A percentile compares a stretch with the other conserved stretches of the same genome.
Conservation (phyloP, 371 early-diverging fungal genomes). For the Rhizopus delemar region DNA sequence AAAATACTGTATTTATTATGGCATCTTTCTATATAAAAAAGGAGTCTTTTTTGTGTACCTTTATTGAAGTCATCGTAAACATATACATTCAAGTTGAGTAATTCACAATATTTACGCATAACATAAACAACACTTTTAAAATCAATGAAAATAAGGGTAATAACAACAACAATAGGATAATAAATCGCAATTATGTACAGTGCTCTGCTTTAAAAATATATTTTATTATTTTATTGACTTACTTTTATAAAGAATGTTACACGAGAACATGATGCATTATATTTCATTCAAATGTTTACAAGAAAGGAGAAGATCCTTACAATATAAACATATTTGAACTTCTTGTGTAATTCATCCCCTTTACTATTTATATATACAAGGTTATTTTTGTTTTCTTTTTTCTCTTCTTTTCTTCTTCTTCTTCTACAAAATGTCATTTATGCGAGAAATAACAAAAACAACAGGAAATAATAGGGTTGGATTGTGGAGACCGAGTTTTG, state of each 20-base stretch:
- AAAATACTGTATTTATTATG: background rate
- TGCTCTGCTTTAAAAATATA: no score
- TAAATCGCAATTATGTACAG: no score
- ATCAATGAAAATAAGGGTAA: no score
- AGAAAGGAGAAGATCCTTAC: background rate
- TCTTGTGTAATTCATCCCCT: background rate
- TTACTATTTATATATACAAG: no score
- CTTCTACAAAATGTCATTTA: conserved; percentile 10
- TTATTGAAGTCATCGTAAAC: no score
- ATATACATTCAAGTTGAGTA: no score
- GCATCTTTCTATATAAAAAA: no score
- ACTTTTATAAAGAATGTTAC: conserved; percentile 5
- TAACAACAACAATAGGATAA: no score
- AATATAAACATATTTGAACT: conserved; percentile 1
- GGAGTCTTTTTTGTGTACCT: no score
- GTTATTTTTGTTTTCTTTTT: conserved; percentile 1
- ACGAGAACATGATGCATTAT: background rate
- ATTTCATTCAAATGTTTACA: background rate
- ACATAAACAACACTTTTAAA: no score
- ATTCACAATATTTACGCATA: no score
- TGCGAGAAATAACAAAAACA: conserved; percentile 52
- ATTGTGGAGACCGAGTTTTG: conserved; percentile 67
- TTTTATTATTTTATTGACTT: background rate
- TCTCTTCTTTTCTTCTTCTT: conserved; percentile 4
- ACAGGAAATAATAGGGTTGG: conserved; percentile 64